These are phyloP conservation scores for Ustilago esculenta DNA, from an alignment of 1,284 basidiomycete genomes.

Conservation along the genomic window DNA sequence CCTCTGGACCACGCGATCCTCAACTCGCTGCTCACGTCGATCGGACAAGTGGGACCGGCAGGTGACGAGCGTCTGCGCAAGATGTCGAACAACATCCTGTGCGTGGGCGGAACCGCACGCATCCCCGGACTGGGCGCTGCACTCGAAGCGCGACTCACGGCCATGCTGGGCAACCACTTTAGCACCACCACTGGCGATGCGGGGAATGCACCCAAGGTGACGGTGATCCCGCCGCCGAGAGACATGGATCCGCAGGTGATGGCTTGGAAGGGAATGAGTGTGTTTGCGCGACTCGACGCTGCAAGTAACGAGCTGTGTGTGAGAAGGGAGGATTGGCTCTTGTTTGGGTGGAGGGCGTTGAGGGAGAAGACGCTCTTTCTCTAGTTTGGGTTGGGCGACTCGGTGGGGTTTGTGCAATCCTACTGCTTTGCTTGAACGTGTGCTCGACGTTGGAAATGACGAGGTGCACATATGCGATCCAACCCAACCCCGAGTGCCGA, in stretches of 20 bases:
- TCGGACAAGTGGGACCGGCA: conserved; percentile 40
- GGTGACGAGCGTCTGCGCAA: conserved; percentile 89
- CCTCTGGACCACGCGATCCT: conserved; percentile 94
- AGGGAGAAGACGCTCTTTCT: conserved; percentile 68
- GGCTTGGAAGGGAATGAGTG: conserved; percentile 94
- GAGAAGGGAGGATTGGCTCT: conserved; percentile 82
- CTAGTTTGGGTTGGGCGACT: neutral
- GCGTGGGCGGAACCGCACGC: conserved; percentile 81
- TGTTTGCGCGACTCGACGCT: conserved; percentile 89
- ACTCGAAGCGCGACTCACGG: conserved; percentile 53
- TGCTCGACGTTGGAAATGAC: too few species aligned
- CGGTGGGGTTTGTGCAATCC: too few species aligned
- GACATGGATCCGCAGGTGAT: conserved; percentile 89
- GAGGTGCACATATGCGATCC: too few species aligned
- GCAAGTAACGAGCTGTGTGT: conserved; percentile 86
- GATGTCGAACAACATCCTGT: conserved; percentile 85
- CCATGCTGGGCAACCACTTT: conserved; percentile 35
- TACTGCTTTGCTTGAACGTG: too few species aligned
- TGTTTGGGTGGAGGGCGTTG: conserved; percentile 70
- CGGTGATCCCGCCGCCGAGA: conserved; percentile 89
- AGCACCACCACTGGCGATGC: conserved; percentile 31
- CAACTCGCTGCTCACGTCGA: conserved; percentile 74
- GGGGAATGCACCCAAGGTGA: conserved; percentile 70
- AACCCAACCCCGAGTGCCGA: too few species aligned
- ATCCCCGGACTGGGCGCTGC: conserved; percentile 67